Evolutionary conservation across 78 protist genomes (phyloP).

Genomic region (Guillardia theta): DNA sequence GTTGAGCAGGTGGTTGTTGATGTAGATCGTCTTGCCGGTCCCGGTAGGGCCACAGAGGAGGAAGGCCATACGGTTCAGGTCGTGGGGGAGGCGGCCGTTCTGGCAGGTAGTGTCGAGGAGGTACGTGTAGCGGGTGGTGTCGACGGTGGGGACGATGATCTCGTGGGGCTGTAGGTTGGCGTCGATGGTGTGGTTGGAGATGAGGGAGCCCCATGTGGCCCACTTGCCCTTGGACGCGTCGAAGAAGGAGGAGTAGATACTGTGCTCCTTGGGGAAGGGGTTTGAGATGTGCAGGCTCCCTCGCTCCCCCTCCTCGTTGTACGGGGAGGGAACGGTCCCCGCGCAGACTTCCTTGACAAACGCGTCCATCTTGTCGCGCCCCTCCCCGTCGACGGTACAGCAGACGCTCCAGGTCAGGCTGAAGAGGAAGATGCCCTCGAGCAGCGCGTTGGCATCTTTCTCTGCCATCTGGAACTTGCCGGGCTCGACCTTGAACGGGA

Average conservation of each 20-base stretch:
- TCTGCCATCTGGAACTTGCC: background rate
- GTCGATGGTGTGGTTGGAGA: background rate
- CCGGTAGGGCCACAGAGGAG: constrained; percentile 73
- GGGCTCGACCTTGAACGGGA: constrained; percentile 26
- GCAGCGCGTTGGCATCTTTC: constrained; percentile 51
- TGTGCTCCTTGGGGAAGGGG: constrained; percentile 35
- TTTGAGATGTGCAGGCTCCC: constrained; percentile 1
- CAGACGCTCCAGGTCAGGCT: constrained; percentile 66
- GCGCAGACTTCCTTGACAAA: constrained; percentile 43
- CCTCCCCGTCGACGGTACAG: constrained; percentile 70
- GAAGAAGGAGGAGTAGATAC: constrained; percentile 40
- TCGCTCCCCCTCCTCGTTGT: constrained; percentile 24
- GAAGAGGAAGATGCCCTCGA: constrained; percentile 78
- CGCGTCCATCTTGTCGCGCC: constrained; percentile 45
- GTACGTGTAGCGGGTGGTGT: constrained; percentile 37
- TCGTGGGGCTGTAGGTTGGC: background rate
- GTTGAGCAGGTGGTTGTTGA: background rate
- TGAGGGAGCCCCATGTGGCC: background rate
- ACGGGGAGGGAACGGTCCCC: background rate
- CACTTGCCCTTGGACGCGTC: background rate
- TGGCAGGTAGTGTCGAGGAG: constrained; percentile 31
- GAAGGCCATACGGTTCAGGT: background rate
- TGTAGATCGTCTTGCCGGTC: background rate
- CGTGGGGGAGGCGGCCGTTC: background rate
- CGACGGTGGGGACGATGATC: constrained; percentile 61